Evolutionary conservation across 257 asterid species (phyloP), one percentile per base, ranked within the genome.

Genomic region (Ophiorrhiza pumila): DNA sequence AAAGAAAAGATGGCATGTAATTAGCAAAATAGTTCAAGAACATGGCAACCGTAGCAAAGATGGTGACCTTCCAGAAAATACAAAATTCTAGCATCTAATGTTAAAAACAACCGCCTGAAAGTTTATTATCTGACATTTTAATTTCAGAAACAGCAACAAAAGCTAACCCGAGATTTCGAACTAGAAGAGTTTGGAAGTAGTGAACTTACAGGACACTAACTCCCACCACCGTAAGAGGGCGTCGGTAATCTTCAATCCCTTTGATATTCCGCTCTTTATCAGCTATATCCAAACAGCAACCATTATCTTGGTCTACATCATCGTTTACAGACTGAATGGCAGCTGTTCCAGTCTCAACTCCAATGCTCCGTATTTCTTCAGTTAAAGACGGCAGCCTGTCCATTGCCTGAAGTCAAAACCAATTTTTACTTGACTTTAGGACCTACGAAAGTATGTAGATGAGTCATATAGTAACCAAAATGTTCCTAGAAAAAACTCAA

Each of bases 201-300:
- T 3, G 52, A 67, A 87, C 99, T 91, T 87, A 91, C 99, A 91
- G 82, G 78, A 91, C 98, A 79, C 98, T 94, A 75, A 89, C 97
- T 41, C 93, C 97, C 74, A 91, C 87, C 52, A 94, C 92, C 50
- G 97, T 93, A 76, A 86, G 81, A 65, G 97, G 99, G 41, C 78
- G 80, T 37, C 91, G 98, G 69, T 85, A 95, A 74, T 90, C 99
- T 83, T 91, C 98, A 37, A 91, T 85, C 66, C 79, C 89, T 85
- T 89, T 94, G 79, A 85, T 80, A 78, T 68, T 82, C 77, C 74
- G 80, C 56, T 82, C 93, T n/a, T 65, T 77, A 71, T 72, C 63
- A 56, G 78, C 58, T 34, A 31, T 50, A 34, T 59, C 68, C 37
- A 72, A 56, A 11, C 83, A 79, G 56, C 45, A 71, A 50, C n/a